phyloP scores from a whole-genome alignment of 2,329 filamentous ascomycete species.

The Claviceps maximensis region DNA sequence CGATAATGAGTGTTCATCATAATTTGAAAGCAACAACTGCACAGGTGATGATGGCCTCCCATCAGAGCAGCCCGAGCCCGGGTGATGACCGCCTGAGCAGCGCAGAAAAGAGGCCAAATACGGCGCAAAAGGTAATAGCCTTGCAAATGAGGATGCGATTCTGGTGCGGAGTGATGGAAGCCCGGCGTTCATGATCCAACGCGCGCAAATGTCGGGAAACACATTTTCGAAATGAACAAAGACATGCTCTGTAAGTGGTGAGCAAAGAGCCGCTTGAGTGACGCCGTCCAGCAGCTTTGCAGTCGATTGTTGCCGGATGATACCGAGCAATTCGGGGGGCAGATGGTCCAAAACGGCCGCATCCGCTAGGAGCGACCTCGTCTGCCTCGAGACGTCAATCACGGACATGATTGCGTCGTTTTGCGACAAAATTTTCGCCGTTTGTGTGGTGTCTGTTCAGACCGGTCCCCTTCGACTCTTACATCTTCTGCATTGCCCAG shows the following conservation, averaged over 20 bases:
- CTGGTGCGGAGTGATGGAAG: constrained; percentile 24
- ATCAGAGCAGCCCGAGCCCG: neutral
- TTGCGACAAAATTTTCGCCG: constrained; percentile 13
- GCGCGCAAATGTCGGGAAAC: constrained; percentile 70
- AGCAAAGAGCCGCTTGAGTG: constrained; percentile 53
- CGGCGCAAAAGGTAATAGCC: constrained; percentile 69
- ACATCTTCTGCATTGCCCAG: neutral
- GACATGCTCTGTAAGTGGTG: constrained; percentile 57
- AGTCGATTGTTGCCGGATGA: constrained; percentile 50
- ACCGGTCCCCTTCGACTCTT: neutral
- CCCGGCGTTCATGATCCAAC: constrained; percentile 50
- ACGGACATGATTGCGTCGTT: constrained; percentile 35
- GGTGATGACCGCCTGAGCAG: constrained; percentile 17
- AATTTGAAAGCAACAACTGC: constrained; percentile 17
- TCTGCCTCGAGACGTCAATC: constrained; percentile 41
- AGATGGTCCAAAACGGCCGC: constrained; percentile 43
- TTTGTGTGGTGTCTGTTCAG: constrained; percentile 13
- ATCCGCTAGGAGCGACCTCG: constrained; percentile 42
- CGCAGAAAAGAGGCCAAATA: constrained; percentile 64
- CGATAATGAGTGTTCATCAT: constrained; percentile 16
- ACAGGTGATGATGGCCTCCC: constrained; percentile 13
- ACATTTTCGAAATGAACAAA: constrained; percentile 62
- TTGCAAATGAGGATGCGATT: constrained; percentile 60
- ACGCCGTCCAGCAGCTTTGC: constrained; percentile 59
- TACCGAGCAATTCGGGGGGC: constrained; percentile 54